Percentiles rank a stretch among this genome's conserved stretches.
Evolutionary conservation across 2,329 filamentous ascomycete genomes (phyloP).

Genomic region (Penicillium sp.): DNA sequence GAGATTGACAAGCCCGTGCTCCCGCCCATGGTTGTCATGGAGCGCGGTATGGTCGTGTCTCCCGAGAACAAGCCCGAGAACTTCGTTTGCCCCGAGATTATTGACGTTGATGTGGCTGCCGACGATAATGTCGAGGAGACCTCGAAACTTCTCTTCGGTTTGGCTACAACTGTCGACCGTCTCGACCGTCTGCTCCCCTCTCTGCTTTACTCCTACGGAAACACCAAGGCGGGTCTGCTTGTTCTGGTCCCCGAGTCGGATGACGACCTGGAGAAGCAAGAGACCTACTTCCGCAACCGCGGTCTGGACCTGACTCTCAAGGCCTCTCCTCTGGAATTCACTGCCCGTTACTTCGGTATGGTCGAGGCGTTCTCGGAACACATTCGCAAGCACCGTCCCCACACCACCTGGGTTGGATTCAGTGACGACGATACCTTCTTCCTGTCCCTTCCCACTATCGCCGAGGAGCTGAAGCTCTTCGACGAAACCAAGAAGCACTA

Average conservation of each 20-base stretch:
- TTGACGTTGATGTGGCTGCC: conserved; percentile 41
- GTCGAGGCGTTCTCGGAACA: conserved; percentile 40
- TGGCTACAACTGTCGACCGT: conserved; percentile 44
- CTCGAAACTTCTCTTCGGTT: conserved; percentile 41
- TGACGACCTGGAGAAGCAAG: conserved; percentile 38
- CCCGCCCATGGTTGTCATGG: conserved; percentile 37
- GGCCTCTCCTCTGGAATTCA: conserved; percentile 41
- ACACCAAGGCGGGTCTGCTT: conserved; percentile 40
- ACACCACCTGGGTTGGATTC: conserved; percentile 43
- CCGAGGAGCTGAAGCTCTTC: conserved; percentile 39
- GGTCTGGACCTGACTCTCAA: conserved; percentile 41
- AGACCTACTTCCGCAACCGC: conserved; percentile 42
- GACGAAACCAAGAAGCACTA: conserved; percentile 43
- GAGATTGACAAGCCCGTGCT: conserved; percentile 38
- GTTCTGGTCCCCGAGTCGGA: conserved; percentile 43
- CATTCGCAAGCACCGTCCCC: conserved; percentile 38
- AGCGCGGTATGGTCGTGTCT: conserved; percentile 40
- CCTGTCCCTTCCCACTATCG: conserved; percentile 38
- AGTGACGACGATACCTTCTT: conserved; percentile 47
- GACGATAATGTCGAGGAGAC: conserved; percentile 41
- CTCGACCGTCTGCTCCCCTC: conserved; percentile 41
- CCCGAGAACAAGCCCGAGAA: conserved; percentile 31
- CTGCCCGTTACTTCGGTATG: conserved; percentile 44
- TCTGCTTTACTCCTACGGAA: conserved; percentile 43
- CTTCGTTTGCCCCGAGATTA: conserved; percentile 39